Evolutionary conservation across 768 basidiomycete genomes (phyloP).

Genomic region (Cubamyces sp.): DNA sequence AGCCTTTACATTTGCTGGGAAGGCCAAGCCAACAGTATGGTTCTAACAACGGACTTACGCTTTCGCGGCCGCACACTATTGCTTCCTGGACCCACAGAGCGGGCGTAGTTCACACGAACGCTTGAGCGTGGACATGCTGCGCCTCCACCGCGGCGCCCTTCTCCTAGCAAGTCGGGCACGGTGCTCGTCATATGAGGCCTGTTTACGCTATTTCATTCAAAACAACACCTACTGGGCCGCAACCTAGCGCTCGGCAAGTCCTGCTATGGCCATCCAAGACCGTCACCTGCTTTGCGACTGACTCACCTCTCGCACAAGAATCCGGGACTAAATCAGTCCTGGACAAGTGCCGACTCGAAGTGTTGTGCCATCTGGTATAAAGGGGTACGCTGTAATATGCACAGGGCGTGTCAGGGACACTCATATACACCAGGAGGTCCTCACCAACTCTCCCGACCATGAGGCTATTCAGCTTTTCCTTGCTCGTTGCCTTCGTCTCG

Average conservation of each 20-base stretch:
- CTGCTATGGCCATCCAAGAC: not conserved
- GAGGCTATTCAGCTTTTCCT: not conserved
- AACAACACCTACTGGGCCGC: not conserved
- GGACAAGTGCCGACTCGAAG: too few species aligned
- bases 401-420: not conserved
- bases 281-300: too few species aligned
- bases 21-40: not conserved
- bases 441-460: not conserved
- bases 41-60: not conserved
- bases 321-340: too few species aligned
- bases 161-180: not conserved
- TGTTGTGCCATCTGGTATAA: too few species aligned
- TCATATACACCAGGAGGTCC: not conserved
- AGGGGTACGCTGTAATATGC: not conserved
- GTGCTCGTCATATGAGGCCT: not conserved
- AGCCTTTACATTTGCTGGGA: not conserved
- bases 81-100: constrained; percentile 5
- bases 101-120: constrained; percentile 3
- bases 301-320: too few species aligned
- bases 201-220: not conserved
- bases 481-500: not conserved
- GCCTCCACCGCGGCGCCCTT: not conserved
- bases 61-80: not conserved
- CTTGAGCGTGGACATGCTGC: not conserved
- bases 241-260: not conserved